phyloP scores from a whole-genome alignment of 345 rosid genomes.

The Mallotus nudiflorus region DNA sequence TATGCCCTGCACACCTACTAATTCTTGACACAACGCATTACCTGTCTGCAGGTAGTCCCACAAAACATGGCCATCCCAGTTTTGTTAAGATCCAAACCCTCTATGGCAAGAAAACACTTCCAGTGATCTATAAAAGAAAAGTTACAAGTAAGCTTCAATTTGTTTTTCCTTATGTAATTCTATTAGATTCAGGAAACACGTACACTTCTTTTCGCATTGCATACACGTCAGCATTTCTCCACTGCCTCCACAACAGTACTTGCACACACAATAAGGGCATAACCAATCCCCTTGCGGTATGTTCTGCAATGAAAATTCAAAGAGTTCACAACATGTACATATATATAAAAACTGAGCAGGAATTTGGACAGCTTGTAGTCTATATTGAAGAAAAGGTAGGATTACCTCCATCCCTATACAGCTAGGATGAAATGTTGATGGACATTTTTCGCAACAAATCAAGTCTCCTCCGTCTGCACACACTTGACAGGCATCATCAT shows the following conservation, averaged over 20 bases:
- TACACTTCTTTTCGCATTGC: slow-evolving; percentile 29
- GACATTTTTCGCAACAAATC: slow-evolving; percentile 34
- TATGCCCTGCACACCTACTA: too few species aligned
- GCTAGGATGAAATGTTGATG: slow-evolving; percentile 25
- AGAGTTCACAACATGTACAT: too few species aligned
- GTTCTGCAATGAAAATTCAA: slow-evolving; percentile 12
- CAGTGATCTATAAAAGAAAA: slow-evolving; percentile 18
- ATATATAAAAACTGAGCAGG: too few species aligned
- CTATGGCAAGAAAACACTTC: not conserved
- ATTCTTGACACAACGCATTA: too few species aligned
- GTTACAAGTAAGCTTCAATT: not conserved
- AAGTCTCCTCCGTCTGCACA: slow-evolving; percentile 39
- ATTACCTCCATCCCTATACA: slow-evolving; percentile 31
- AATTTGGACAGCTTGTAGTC: too few species aligned
- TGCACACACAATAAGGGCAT: slow-evolving; percentile 31
- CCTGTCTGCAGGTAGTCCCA: slow-evolving; percentile 21
- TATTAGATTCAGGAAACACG: not conserved
- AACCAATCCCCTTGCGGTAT: slow-evolving; percentile 29
- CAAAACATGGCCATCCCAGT: slow-evolving; percentile 8
- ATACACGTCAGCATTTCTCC: not conserved
- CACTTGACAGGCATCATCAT: slow-evolving; percentile 31
- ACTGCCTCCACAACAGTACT: not conserved
- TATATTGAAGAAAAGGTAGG: too few species aligned
- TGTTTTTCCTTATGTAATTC: not conserved
- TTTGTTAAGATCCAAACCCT: slow-evolving; percentile 1